Percentiles rank a stretch among this genome's conserved stretches.
Conservation (phyloP, 495 filamentous ascomycete genomes). For the Penicillium paxilli region DNA sequence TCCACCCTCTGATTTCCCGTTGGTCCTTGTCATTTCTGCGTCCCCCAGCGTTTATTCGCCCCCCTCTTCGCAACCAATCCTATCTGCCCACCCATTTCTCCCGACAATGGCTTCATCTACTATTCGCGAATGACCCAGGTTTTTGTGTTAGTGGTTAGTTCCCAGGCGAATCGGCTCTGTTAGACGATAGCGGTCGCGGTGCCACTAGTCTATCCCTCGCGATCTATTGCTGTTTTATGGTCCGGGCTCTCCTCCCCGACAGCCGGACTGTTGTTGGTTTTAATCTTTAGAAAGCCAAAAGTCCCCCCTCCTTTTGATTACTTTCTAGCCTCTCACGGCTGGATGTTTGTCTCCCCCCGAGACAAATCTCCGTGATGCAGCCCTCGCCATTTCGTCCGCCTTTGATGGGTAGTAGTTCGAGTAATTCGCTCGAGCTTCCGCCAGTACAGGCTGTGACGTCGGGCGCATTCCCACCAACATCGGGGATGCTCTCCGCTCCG, state of each 20-base stretch:
- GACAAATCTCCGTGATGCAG: slow-evolving; percentile 18
- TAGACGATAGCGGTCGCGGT: not conserved
- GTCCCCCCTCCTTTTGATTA: slow-evolving; percentile 13
- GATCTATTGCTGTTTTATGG: slow-evolving; percentile 6
- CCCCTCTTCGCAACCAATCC: not conserved
- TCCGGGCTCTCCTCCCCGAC: not conserved
- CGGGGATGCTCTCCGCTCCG: slow-evolving; percentile 43
- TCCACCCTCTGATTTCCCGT: not conserved
- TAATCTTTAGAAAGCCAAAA: not conserved
- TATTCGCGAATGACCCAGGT: slow-evolving; percentile 5
- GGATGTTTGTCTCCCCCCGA: slow-evolving; percentile 5
- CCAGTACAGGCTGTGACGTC: slow-evolving; percentile 44
- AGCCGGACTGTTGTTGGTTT: not conserved
- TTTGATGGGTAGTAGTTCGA: slow-evolving; percentile 17
- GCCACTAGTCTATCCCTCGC: not conserved
- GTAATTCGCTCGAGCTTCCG: slow-evolving; percentile 37
- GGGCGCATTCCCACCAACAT: slow-evolving; percentile 31
- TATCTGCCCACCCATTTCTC: not conserved
- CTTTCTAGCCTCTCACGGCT: not conserved
- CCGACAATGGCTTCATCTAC: slow-evolving; percentile 12
- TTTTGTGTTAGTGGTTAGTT: not conserved
- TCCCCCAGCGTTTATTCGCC: slow-evolving; percentile 5
- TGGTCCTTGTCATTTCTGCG: not conserved
- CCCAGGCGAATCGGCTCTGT: slow-evolving; percentile 4
- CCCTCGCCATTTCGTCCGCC: slow-evolving; percentile 22